Evolutionary conservation across 352 stramenopile genomes (phyloP), one percentile per base, ranked within the genome.

Genomic region (Globisporangium cystogenes): DNA sequence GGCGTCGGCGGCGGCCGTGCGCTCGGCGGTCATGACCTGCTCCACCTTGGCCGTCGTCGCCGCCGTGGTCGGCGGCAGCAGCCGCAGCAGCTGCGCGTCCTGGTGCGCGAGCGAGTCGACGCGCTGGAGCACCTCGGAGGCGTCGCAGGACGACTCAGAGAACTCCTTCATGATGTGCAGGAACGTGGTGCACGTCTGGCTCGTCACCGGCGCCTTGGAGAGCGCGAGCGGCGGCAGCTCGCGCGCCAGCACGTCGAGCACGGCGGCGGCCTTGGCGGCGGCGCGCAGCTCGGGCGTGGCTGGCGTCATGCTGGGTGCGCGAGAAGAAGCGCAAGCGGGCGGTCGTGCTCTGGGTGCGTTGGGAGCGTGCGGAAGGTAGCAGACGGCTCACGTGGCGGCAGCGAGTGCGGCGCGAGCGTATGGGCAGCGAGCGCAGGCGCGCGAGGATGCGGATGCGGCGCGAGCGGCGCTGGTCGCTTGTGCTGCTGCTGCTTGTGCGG

Each of bases 141-240:
- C 70, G 53, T 78, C 68, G 64, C 76, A 87, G 27, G 74, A 85
- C 47, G 68, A 79, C 59, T 84, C 70, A 14, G 68, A 80, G 53
- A 85, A 87, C 60, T 87, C 76, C 48, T 83, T 82, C 76, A 87
- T 87, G 55, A 87, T 87, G 62, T 80, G 71, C 63, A 87, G 60
- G 56, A 87, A 87, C 58, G 81, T 76, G 31, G 79, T 64, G 53
- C 73, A 82, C 43, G 68, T 81, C 53, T 81, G 67, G 50, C 68
- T 82, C 48, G 64, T 70, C 67, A 81, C 74, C 51, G 70, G 62
- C 27, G 26, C 20, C 41, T 21, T 35, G 24, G 35, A 36, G 36
- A 20, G 23, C 54, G 47, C 26, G 45, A 36, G 49, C 4, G 37
- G 49, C 24, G 15, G 11, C 16, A 42, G 29, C 10, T 60, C 54